Conservation (phyloP, 257 asterid species). For the Solanum gracilifrons region DNA sequence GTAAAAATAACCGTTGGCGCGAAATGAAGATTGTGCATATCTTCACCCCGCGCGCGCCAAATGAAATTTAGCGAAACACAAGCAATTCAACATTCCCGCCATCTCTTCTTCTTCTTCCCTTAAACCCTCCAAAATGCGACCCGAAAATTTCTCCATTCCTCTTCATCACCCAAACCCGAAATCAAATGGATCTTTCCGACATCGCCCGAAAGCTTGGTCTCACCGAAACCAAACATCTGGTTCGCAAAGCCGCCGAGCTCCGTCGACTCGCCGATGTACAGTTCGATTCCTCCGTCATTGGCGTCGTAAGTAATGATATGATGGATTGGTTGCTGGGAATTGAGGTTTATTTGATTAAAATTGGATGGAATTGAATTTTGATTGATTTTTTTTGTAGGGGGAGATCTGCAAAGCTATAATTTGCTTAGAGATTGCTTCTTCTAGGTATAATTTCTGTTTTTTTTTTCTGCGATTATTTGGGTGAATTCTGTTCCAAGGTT, state of each 20-base stretch:
- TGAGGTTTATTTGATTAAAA: background rate
- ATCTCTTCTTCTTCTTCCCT: slow-evolving; percentile 1
- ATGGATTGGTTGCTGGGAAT: background rate
- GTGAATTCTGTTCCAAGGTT: background rate
- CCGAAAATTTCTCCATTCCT: background rate
- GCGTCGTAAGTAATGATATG: slow-evolving; percentile 43
- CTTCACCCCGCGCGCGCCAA: slow-evolving; percentile 30
- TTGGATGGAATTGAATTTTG: background rate
- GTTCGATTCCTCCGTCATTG: slow-evolving; percentile 75
- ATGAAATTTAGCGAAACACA: background rate
- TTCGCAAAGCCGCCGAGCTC: slow-evolving; percentile 85
- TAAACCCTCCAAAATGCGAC: background rate
- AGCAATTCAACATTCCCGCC: slow-evolving; percentile 36
- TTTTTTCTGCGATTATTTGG: background rate
- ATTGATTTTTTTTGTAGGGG: slow-evolving; percentile 32
- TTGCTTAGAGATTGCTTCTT: slow-evolving; percentile 82
- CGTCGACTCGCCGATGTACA: slow-evolving; percentile 90
- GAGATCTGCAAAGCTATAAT: slow-evolving; percentile 95
- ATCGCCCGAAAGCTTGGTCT: slow-evolving; percentile 60
- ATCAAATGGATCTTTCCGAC: slow-evolving; percentile 53
- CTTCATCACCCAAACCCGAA: background rate
- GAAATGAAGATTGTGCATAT: background rate
- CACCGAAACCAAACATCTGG: slow-evolving; percentile 45
- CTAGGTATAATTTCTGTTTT: slow-evolving; percentile 25
- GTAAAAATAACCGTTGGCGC: background rate